Base-by-base conservation (phyloP, 2,329 filamentous ascomycete genomes). In the Stagonosporopsis chrysanthemi region DNA sequence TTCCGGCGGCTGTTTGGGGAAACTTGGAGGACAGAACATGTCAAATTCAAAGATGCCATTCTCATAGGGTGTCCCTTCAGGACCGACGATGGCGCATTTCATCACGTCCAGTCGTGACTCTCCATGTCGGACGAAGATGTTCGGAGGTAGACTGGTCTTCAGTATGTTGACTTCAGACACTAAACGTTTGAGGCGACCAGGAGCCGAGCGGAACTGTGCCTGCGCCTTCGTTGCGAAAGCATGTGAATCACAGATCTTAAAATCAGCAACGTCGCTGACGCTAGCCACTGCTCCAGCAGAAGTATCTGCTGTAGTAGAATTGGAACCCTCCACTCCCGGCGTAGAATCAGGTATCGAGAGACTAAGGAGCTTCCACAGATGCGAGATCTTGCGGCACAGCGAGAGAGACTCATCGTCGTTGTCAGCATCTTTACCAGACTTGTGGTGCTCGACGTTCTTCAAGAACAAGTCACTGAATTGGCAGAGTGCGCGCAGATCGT, bases 1-100 rank as follows among this genome's bases (percentile, higher is more conserved):
- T 6, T 47, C 6, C 0, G 83, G 83, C 11, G 82, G 79, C 0
- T 26, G 49, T 1, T 68, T 59, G 0, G 83, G 83, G 52, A 82
- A 85, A 0, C 75, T 61, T 0, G 28, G 12, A 7, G 69, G 66
- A 46, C 80, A 83, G 31, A 78, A 79, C 29, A 85, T 62, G 62
- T 85, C 82, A 55, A 86, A 86, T 61, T 85, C 83, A 62, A 84
- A 85, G 3, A 85, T 64, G 0, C 83, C 83, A 39, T 81, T 75
- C 60, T 82, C 82, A 66, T 86, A 85, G 14, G 83, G 83, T 6
- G 82, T 84, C 14, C 71, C 80, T 4, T 63, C 62, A 0, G 83
- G 81, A 0, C 83, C 83, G 19, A 81, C 71, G 44, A 86, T 83
- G 23, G 83, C 53, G 19, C 78, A 68, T 64, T 83, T 84, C 69